These are phyloP conservation scores for Reutealis trisperma DNA, from an alignment of 345 rosid genomes.

Conservation along the genomic window DNA sequence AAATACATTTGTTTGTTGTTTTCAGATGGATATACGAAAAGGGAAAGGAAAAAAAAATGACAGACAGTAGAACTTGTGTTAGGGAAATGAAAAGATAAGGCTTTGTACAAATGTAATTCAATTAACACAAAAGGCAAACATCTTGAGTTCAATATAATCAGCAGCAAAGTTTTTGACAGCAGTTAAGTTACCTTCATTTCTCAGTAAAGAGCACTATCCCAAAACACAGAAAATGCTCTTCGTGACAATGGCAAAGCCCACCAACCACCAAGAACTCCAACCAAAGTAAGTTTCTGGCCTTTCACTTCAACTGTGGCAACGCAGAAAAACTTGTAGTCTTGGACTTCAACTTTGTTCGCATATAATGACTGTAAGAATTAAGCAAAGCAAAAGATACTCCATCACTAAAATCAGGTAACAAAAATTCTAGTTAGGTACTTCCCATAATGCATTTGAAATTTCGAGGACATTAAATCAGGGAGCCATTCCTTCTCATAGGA, in stretches of 20 bases:
- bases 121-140: not conserved
- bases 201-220: slow-evolving; percentile 14
- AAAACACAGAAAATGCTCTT: slow-evolving; percentile 19
- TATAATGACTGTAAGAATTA: slow-evolving; percentile 34
- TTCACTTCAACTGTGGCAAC: slow-evolving; percentile 50
- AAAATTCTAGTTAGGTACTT: not conserved
- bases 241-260: slow-evolving; percentile 45
- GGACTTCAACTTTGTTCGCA: slow-evolving; percentile 58
- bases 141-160: slow-evolving; percentile 2
- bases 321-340: slow-evolving; percentile 54
- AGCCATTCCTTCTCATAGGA: not conserved
- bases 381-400: slow-evolving; percentile 15
- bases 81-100: not conserved
- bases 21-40: not conserved
- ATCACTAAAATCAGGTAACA: not conserved
- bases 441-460: slow-evolving; percentile 1
- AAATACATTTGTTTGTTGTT: not conserved
- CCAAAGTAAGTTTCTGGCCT: slow-evolving; percentile 38
- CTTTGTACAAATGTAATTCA: not conserved
- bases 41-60: not conserved
- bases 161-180: not conserved
- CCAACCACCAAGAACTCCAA: slow-evolving; percentile 65
- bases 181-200: slow-evolving; percentile 23
- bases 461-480: not conserved
- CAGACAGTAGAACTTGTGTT: not conserved